Conservation (phyloP, 768 basidiomycete species). For the Boletus subcaerulescens region DNA sequence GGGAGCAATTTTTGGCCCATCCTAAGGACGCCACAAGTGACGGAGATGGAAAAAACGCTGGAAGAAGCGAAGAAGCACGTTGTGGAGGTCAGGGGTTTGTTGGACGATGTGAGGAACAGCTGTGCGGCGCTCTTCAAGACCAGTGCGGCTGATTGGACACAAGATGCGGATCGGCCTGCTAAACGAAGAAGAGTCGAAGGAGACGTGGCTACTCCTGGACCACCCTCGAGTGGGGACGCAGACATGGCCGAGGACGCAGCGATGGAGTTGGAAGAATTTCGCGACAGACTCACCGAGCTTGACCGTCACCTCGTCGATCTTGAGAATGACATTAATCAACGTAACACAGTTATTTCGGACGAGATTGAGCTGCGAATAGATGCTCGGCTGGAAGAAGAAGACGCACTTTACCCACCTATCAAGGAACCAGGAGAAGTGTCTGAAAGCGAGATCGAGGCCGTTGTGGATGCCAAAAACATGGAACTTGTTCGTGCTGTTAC, state of each 20-base stretch:
- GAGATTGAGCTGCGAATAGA: slow-evolving; percentile 32
- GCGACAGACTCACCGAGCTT: slow-evolving; percentile 29
- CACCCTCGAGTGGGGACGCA: not conserved
- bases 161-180: slow-evolving; percentile 22
- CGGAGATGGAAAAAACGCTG: slow-evolving; percentile 22
- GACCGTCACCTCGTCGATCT: slow-evolving; percentile 31
- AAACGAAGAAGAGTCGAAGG: slow-evolving; percentile 28
- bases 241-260: slow-evolving; percentile 3
- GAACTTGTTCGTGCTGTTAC: slow-evolving; percentile 14
- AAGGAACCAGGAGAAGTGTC: slow-evolving; percentile 15
- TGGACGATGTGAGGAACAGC: slow-evolving; percentile 23
- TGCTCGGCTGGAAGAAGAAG: slow-evolving; percentile 28
- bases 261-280: slow-evolving; percentile 26
- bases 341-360: slow-evolving; percentile 26
- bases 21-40: slow-evolving; percentile 23
- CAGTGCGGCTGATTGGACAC: slow-evolving; percentile 5
- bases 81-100: slow-evolving; percentile 26
- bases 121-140: slow-evolving; percentile 23
- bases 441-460: slow-evolving; percentile 23
- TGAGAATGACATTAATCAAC: slow-evolving; percentile 37
- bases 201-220: not conserved
- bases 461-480: slow-evolving; percentile 24
- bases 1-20: slow-evolving; percentile 41
- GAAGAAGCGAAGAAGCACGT: slow-evolving; percentile 29
- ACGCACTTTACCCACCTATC: slow-evolving; percentile 20